Base-by-base conservation (phyloP, 2,329 filamentous ascomycete genomes). In the Penicillium sp. region DNA sequence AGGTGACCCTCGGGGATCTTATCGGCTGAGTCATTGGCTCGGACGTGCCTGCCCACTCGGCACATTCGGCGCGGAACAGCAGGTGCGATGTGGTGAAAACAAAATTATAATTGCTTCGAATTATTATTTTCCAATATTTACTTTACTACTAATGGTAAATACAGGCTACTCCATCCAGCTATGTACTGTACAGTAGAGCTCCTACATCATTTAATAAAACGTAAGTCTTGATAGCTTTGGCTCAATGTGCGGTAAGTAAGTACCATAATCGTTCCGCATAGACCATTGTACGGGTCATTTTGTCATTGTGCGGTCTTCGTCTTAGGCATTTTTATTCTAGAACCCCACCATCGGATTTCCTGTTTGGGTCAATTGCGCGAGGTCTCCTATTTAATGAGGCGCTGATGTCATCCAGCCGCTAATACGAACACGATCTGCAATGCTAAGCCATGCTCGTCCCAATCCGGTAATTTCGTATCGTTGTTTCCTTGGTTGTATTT, bases 1-100 rank as follows among this genome's bases (percentile, higher is more conserved):
- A 61, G 54, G 54, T 53, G 54, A n/a, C n/a, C n/a, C n/a, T n/a
- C n/a, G n/a, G n/a, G n/a, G n/a, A 54, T 55, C 61, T 61, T 61
- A 62, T 63, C 60, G 53, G 60, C 53, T 62, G 58, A 63, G 55
- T 63, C 56, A 62, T n/a, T 49, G 33, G 32, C 40, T 27, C 15
- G 26, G n/a, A 29, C n/a, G 24, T 10, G n/a, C 39, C 41, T 43
- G 33, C 45, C 49, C 37, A n/a, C 17, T 46, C 20, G 26, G 41
- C n/a, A 30, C 17, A n/a, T 32, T 45, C 41, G 40, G 40, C 36
- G 36, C 12, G 5, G 18, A 33, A n/a, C n/a, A n/a, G n/a, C n/a
- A n/a, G n/a, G n/a, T n/a, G n/a, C n/a, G n/a, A n/a, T n/a, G n/a
- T n/a, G n/a, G n/a, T n/a, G n/a, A n/a, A n/a, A n/a, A n/a, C n/a